Evolutionary conservation across 805 yeast species (phyloP), one percentile per base, ranked within the genome.

Genomic region (Saturnispora ahearnii): DNA sequence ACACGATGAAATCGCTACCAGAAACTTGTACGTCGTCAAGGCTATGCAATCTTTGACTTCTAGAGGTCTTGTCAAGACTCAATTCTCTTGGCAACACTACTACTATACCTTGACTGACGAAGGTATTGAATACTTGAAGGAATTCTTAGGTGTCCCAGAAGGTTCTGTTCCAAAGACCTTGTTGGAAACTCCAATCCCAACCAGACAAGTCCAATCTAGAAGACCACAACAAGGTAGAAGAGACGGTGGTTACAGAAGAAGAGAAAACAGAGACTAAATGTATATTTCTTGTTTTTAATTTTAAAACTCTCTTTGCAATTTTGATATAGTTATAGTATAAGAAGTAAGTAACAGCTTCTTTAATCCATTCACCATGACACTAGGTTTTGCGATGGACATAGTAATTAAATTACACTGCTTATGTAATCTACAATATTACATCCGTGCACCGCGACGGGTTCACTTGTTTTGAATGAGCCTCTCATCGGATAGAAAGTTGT

Each of bases 71-170:
- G 98, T 93, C 77, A 89, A 91, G 87, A 93, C 99, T 68, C 98
- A 89, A 79, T 93, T 91, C 85, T 91, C 98, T 70, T 93, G 99
- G 99, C 97, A 90, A 84, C 88, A 88, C 84, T 93, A 93, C 81
- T 93, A 93, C 96, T 93, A 93, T 95, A 88, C 99, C 81, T 86
- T 93, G 73, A 93, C 98, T 73, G 98, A 93, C 73, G 96, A 87
- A 78, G 99, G 99, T 84, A 91, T 93, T 62, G 96, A 89, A 72
- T 93, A 79, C 86, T 85, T 93, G 72, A 87, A 97, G 80, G 89
- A 87, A 73, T 93, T 89, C 87, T 85, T 93, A 76, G 89, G 90
- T 84, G 82, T 93, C 69, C 99, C 99, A 78, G 95, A 87, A 76
- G 95, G 89, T 78, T 85, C 93, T 74, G 91, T 89, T 75, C 99